These are phyloP conservation scores for Platanus orientalis DNA, from an alignment of 164 flowering plant genomes.

Conservation along the genomic window DNA sequence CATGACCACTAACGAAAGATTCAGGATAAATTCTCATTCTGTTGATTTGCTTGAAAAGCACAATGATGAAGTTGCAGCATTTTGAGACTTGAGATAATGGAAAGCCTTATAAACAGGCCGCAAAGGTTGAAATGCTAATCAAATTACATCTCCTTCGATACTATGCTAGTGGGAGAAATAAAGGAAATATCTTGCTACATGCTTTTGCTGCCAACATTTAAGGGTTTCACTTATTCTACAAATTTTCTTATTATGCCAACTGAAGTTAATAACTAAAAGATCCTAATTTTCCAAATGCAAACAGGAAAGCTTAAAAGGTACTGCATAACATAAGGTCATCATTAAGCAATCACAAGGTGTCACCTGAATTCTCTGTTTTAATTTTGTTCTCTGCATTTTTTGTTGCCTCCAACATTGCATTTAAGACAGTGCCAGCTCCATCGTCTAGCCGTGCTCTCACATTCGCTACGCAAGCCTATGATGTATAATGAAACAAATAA, in stretches of 20 bases:
- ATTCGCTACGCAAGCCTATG: conserved; percentile 68
- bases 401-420: conserved; percentile 61
- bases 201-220: neutral
- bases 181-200: too few species aligned
- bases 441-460: conserved; percentile 52
- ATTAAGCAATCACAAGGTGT: neutral
- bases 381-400: conserved; percentile 41
- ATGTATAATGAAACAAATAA: too few species aligned
- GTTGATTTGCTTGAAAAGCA: conserved; percentile 63
- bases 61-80: conserved; percentile 51
- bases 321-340: neutral
- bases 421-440: conserved; percentile 54
- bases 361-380: conserved; percentile 66
- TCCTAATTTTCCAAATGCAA: too few species aligned
- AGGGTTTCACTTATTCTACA: neutral
- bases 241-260: too few species aligned
- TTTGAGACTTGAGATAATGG: conserved; percentile 68
- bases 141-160: conserved; percentile 42
- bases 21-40: conserved; percentile 35
- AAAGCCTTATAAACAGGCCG: conserved; percentile 49
- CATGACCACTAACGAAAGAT: too few species aligned
- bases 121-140: conserved; percentile 37
- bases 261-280: too few species aligned
- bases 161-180: conserved; percentile 44
- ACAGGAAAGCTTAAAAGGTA: too few species aligned